phyloP scores from a whole-genome alignment of 2,329 filamentous ascomycete species.

The Shiraia sp. region DNA sequence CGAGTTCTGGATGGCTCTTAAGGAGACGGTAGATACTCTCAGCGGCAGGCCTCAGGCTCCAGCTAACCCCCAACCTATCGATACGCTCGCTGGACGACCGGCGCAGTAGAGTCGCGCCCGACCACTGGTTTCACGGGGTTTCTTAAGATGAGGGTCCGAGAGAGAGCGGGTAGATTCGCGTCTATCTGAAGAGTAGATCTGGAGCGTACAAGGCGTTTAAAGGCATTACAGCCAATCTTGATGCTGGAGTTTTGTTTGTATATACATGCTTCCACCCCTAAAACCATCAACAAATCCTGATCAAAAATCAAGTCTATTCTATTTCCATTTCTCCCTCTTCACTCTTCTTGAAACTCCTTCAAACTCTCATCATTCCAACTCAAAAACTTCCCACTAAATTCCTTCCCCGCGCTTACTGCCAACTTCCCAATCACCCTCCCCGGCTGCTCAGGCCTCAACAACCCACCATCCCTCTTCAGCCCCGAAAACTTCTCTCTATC shows the following conservation, averaged over 20 bases:
- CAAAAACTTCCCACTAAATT: slow-evolving; percentile 77
- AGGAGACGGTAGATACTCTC: slow-evolving; percentile 81
- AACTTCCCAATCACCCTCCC: slow-evolving; percentile 84
- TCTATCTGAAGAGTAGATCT: too few relatives aligned
- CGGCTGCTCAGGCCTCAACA: slow-evolving; percentile 82
- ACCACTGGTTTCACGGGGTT: not conserved
- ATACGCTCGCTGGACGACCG: slow-evolving; percentile 27
- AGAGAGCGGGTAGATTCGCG: not conserved
- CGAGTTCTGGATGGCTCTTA: slow-evolving; percentile 83
- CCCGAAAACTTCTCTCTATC: slow-evolving; percentile 68
- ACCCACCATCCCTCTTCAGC: slow-evolving; percentile 69
- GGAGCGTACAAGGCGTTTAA: slow-evolving; percentile 2
- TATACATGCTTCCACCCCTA: slow-evolving; percentile 7
- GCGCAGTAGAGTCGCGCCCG: slow-evolving; percentile 1
- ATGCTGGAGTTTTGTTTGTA: not conserved
- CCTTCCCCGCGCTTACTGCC: slow-evolving; percentile 62
- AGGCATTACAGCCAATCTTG: not conserved
- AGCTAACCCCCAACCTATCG: slow-evolving; percentile 16
- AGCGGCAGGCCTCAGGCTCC: slow-evolving; percentile 58
- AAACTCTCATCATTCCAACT: slow-evolving; percentile 47
- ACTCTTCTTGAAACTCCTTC: slow-evolving; percentile 28
- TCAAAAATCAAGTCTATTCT: slow-evolving; percentile 3
- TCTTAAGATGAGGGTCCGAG: not conserved
- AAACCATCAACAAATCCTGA: not conserved
- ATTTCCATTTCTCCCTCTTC: slow-evolving; percentile 1